These are phyloP conservation scores for Begonia fuchsioides DNA, from an alignment of 306 rosid species.

Conservation along the genomic window DNA sequence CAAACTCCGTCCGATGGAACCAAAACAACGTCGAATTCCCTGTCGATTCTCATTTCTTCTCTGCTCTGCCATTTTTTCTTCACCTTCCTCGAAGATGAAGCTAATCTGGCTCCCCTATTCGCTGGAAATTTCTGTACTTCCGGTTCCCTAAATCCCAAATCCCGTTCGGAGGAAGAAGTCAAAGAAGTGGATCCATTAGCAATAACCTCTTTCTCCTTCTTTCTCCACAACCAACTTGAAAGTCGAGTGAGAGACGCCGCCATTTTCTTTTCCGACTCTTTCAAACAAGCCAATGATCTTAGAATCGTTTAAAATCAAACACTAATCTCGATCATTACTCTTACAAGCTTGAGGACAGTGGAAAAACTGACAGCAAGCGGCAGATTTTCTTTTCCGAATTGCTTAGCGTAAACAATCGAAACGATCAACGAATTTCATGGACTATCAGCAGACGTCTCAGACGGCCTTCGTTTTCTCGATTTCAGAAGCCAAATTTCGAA, in stretches of 20 bases:
- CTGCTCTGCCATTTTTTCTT: slow-evolving; percentile 59
- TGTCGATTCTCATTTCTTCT: slow-evolving; percentile 53
- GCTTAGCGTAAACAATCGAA: no score
- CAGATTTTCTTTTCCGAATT: no score
- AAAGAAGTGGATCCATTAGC: slow-evolving; percentile 28
- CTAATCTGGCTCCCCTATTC: slow-evolving; percentile 37
- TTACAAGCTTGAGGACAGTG: no score
- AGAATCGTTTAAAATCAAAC: no score
- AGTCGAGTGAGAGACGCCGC: slow-evolving; percentile 58
- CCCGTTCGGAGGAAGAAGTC: slow-evolving; percentile 36
- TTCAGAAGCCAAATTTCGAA: no score
- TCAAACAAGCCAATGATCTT: background rate
- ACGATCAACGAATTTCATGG: no score
- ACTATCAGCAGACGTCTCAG: no score
- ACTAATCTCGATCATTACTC: no score
- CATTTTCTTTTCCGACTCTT: slow-evolving; percentile 29
- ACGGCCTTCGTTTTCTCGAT: no score
- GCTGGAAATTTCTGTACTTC: slow-evolving; percentile 44
- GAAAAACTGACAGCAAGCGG: no score
- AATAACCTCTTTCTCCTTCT: slow-evolving; percentile 54
- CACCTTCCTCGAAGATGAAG: slow-evolving; percentile 33
- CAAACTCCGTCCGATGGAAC: slow-evolving; percentile 72
- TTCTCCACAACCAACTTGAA: slow-evolving; percentile 59
- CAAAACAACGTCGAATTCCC: slow-evolving; percentile 66
- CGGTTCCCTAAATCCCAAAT: slow-evolving; percentile 27